A percentile compares a stretch with the other conserved stretches of the same genome.
Conservation (phyloP, 768 basidiomycete genomes). For the Cytidiella melzeri region DNA sequence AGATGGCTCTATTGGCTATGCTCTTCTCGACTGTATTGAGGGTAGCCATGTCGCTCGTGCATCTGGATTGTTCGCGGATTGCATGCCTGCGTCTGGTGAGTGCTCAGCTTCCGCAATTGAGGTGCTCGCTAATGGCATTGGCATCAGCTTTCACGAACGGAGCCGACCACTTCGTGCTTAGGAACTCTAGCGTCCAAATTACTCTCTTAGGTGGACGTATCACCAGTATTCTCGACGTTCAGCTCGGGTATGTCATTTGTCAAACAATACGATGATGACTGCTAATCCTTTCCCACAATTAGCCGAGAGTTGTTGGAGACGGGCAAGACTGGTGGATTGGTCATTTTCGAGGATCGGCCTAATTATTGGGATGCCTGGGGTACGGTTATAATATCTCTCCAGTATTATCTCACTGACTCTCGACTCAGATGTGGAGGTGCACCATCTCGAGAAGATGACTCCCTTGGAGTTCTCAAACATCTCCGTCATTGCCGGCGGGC, state of each 20-base stretch:
- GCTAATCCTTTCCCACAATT: no score
- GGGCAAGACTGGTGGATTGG: slow-evolving; percentile 75
- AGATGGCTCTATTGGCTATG: slow-evolving; percentile 63
- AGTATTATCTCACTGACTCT: neutral
- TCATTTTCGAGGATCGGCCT: slow-evolving; percentile 87
- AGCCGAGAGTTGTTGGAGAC: slow-evolving; percentile 79
- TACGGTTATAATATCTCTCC: slow-evolving; percentile 24
- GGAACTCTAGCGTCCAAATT: slow-evolving; percentile 66
- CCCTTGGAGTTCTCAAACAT: slow-evolving; percentile 68
- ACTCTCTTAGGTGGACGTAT: slow-evolving; percentile 81
- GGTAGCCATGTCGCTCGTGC: slow-evolving; percentile 29
- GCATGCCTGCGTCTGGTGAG: slow-evolving; percentile 60
- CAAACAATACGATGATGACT: no score
- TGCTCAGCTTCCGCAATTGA: slow-evolving; percentile 1
- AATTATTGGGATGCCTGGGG: slow-evolving; percentile 90
- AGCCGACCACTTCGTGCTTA: slow-evolving; percentile 64
- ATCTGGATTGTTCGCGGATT: slow-evolving; percentile 41
- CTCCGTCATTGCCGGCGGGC: slow-evolving; percentile 68
- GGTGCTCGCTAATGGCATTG: slow-evolving; percentile 3
- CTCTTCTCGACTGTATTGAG: slow-evolving; percentile 53
- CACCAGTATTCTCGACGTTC: slow-evolving; percentile 74
- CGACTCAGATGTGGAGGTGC: slow-evolving; percentile 78
- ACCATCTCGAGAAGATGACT: slow-evolving; percentile 82
- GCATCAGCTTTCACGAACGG: slow-evolving; percentile 53
- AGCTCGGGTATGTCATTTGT: slow-evolving; percentile 46